phyloP scores from a whole-genome alignment of 2,329 filamentous ascomycete genomes.

The Penicillium sp. region DNA sequence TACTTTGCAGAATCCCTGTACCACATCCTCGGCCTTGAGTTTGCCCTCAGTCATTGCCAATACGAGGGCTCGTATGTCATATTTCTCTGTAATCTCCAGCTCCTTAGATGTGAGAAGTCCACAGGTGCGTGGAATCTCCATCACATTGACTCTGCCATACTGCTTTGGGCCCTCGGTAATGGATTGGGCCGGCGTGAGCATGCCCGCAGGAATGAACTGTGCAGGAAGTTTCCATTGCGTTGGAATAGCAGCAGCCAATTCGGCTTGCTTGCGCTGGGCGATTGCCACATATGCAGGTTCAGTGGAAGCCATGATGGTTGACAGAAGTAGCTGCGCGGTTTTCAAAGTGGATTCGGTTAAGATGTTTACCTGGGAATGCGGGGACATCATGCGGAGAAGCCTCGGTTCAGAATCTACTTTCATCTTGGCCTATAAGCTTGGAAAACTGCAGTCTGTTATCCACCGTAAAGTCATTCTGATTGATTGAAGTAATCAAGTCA shows the following conservation, averaged over 20 bases:
- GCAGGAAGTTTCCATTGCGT: constrained; percentile 39
- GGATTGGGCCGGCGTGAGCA: constrained; percentile 38
- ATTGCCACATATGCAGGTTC: constrained; percentile 33
- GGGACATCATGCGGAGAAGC: constrained; percentile 20
- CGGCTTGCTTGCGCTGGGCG: constrained; percentile 39
- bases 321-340: neutral
- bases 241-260: constrained; percentile 41
- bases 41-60: constrained; percentile 33
- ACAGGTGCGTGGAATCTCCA: constrained; percentile 53
- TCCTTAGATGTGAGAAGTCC: constrained; percentile 54
- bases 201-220: constrained; percentile 33
- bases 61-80: constrained; percentile 45
- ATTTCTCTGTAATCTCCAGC: constrained; percentile 56
- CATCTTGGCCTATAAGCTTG: too few species aligned
- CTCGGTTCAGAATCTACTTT: constrained; percentile 6
- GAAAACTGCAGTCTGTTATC: too few species aligned
- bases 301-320: constrained; percentile 15
- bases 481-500: too few species aligned
- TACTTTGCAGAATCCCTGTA: constrained; percentile 56
- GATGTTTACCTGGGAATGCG: neutral
- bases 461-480: too few species aligned
- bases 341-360: neutral
- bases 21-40: constrained; percentile 47
- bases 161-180: constrained; percentile 30
- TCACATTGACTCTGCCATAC: constrained; percentile 41